Percentiles rank a stretch among this genome's conserved stretches.
Evolutionary conservation across 2,329 filamentous ascomycete species (phyloP).

Genomic region (Elsinoe necatrix): DNA sequence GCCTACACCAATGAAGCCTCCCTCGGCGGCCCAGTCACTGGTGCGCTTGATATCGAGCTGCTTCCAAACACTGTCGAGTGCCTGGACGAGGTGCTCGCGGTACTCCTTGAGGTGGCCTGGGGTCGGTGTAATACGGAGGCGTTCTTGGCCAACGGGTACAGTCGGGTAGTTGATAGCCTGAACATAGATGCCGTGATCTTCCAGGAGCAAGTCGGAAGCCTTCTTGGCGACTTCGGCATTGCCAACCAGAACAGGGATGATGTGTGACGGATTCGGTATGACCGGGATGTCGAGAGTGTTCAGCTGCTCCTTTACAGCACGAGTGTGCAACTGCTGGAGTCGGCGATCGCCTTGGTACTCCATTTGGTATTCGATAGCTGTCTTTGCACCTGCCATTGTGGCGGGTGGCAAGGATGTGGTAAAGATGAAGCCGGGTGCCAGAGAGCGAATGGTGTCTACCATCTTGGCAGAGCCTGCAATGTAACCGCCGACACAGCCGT

Average conservation of each 20-base stretch:
- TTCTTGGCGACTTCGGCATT: slow-evolving; percentile 87
- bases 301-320: slow-evolving; percentile 81
- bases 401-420: slow-evolving; percentile 93
- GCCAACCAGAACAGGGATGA: slow-evolving; percentile 86
- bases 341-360: slow-evolving; percentile 74
- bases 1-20: slow-evolving; percentile 91
- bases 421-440: slow-evolving; percentile 97
- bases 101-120: slow-evolving; percentile 81
- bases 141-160: slow-evolving; percentile 94
- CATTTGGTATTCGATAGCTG: slow-evolving; percentile 92
- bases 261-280: slow-evolving; percentile 95
- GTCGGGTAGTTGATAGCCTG: slow-evolving; percentile 99
- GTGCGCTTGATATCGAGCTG: slow-evolving; percentile 87
- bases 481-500: slow-evolving; percentile 95
- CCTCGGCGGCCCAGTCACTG: slow-evolving; percentile 80
- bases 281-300: slow-evolving; percentile 79
- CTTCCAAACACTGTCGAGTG: slow-evolving; percentile 80
- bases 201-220: slow-evolving; percentile 83
- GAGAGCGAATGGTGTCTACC: slow-evolving; percentile 85
- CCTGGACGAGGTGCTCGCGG: slow-evolving; percentile 75
- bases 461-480: slow-evolving; percentile 83
- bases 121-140: slow-evolving; percentile 90
- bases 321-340: slow-evolving; percentile 92
- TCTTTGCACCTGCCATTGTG: slow-evolving; percentile 87
- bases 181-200: slow-evolving; percentile 89